Base-by-base conservation (phyloP, 2,329 filamentous ascomycete species). In the Trichoderma asperellum region DNA sequence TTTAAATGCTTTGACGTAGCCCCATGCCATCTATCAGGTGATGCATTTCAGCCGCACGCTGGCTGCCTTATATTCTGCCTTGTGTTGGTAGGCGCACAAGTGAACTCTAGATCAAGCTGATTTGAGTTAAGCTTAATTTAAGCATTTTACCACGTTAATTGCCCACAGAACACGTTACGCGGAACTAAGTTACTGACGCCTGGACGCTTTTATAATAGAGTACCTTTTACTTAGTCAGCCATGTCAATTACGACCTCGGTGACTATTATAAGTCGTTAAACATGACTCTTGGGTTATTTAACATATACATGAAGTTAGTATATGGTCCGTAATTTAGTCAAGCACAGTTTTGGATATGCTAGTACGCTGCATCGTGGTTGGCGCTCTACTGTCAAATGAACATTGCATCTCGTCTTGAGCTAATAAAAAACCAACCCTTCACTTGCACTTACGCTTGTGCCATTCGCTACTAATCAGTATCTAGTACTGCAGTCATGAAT, bases 1-100 rank as follows among this genome's bases (percentile, higher is more conserved):
- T 49, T 24, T 43, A 18, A 7, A 53, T 40, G 67, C 21, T 66
- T 56, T 34, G 37, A n/a, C 40, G 24, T 47, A 58, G n/a, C 27
- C 18, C 5, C 16, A 43, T 43, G 40, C 57, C 14, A 21, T 58
- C 68, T n/a, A 21, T 58, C 68, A 27, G 32, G 49, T 65, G 37
- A 68, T 64, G 69, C 69, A 53, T 40, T 60, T 70, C 66, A 70
- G 69, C 69, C 69, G 66, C 69, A 69, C 32, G 59, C 68, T 64
- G 53, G 40, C 21, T 52, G 59, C 59, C 18, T 6, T 52, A 52
- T 61, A 61, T 61, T 62, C 29, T 62, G 29, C 59, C 59, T 62
- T 62, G 29, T 8, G 18, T 24, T 62, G 29, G 43, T n/a, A 27
- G 43, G n/a, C n/a, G n/a, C 8, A 49, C 47, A 24, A 18, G 40